Percentiles rank a stretch among this genome's conserved stretches.
Conservation (phyloP, 805 yeast species). For the Monosporozyma servazzii region DNA sequence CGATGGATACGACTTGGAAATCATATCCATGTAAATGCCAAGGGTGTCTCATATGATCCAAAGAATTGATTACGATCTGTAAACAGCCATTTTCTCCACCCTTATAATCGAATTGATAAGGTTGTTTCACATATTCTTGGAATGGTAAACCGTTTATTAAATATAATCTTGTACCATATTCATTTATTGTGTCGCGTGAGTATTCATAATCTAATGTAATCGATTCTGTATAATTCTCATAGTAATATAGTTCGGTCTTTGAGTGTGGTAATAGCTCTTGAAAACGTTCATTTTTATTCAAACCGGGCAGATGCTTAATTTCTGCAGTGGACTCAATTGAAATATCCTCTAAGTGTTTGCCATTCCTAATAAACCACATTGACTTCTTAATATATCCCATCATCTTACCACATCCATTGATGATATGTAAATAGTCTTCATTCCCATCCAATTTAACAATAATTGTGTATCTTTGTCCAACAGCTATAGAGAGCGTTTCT, state of each 20-base stretch:
- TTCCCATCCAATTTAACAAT: slow-evolving; percentile 43
- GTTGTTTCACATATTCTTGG: slow-evolving; percentile 42
- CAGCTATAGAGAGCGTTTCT: slow-evolving; percentile 45
- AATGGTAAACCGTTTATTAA: slow-evolving; percentile 46
- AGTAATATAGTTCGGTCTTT: neutral
- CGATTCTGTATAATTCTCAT: slow-evolving; percentile 5
- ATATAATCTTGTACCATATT: slow-evolving; percentile 40
- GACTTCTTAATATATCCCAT: slow-evolving; percentile 38
- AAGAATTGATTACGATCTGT: slow-evolving; percentile 56
- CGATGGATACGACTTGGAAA: slow-evolving; percentile 43
- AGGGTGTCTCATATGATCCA: slow-evolving; percentile 59
- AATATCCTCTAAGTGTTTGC: neutral
- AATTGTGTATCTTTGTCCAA: slow-evolving; percentile 71
- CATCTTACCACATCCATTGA: slow-evolving; percentile 44
- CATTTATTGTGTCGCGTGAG: slow-evolving; percentile 29
- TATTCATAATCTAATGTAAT: slow-evolving; percentile 40
- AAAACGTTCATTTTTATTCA: slow-evolving; percentile 15
- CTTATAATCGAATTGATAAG: slow-evolving; percentile 21
- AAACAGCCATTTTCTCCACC: slow-evolving; percentile 34
- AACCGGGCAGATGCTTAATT: slow-evolving; percentile 33
- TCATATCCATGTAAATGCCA: slow-evolving; percentile 56
- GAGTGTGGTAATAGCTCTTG: slow-evolving; percentile 13
- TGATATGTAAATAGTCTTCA: slow-evolving; percentile 25
- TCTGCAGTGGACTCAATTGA: slow-evolving; percentile 10
- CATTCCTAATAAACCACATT: slow-evolving; percentile 11